Evolutionary conservation across 139 green algal genomes (phyloP), one percentile per base, ranked within the genome.

Genomic region (Chlamydomonas sphaeroides): DNA sequence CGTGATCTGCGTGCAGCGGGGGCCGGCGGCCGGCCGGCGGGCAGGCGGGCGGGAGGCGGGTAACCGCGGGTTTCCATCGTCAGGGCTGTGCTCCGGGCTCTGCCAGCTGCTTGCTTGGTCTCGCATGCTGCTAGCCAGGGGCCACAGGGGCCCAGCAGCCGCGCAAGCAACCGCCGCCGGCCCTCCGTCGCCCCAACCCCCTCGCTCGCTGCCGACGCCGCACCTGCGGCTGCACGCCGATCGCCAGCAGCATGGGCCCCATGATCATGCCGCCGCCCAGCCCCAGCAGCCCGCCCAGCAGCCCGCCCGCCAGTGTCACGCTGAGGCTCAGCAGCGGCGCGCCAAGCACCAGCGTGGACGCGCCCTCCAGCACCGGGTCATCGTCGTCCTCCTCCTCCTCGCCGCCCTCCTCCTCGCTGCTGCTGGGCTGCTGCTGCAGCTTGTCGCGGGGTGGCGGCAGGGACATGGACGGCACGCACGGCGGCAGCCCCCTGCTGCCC

Each of bases 211-310:
- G 26, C 81, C 21, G n/a, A n/a, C n/a, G n/a, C n/a, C n/a, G n/a
- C 36, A 89, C 88, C 85, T 90, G 86, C 5, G 88, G 85, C 1
- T 92, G 88, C 25, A 90, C 72, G 2, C 86, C 86, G 35, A 92
- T 57, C 41, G 88, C 71, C 53, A 92, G 70, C 84, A 92, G 82
- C 74, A 92, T 57, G n/a, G 88, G 88, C 8, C 85, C 87, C 53
- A 87, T 94, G 53, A 96, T 69, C 63, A 95, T 94, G 73, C 92
- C 93, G 49, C 93, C 93, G 17, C 92, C 92, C 38, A 95, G 62
- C 2, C 84, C 73, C 49, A 90, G 76, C 49, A 89, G 36, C 5
- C 85, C 80, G 48, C 80, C 86, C 35, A 78, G 56, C 33, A 87
- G 76, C 1, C 86, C 86, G 8, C 79, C 86, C 15, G 71, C 20